A percentile compares a stretch with the other conserved stretches of the same genome.
Evolutionary conservation across 768 basidiomycete species (phyloP).

Genomic region (Rhodosporidiobolus sp.): DNA sequence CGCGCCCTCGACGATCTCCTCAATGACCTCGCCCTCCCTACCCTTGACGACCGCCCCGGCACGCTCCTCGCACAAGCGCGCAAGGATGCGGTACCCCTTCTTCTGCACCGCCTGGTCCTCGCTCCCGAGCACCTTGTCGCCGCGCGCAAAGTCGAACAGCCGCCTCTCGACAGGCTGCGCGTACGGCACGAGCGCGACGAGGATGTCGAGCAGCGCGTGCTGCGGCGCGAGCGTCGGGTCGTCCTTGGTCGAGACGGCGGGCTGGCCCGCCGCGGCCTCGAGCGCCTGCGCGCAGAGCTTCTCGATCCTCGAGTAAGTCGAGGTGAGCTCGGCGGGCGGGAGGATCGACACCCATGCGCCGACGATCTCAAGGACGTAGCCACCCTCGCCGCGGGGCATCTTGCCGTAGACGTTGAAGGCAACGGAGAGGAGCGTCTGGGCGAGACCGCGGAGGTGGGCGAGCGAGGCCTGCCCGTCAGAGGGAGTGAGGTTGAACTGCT

Average conservation of each 20-base stretch:
- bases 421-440: constrained; percentile 89
- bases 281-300: constrained; percentile 68
- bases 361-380: constrained; percentile 82
- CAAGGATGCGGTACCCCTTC: constrained; percentile 83
- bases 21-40: constrained; percentile 60
- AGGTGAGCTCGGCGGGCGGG: constrained; percentile 63
- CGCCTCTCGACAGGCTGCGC: constrained; percentile 7
- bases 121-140: constrained; percentile 65
- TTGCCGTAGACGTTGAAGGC: constrained; percentile 95
- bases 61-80: constrained; percentile 63
- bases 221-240: constrained; percentile 49
- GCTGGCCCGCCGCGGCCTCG: constrained; percentile 35
- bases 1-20: constrained; percentile 63
- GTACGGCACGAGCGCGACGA: constrained; percentile 61
- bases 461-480: constrained; percentile 67
- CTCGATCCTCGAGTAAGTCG: constrained; percentile 74
- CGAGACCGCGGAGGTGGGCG: constrained; percentile 68
- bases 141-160: constrained; percentile 50
- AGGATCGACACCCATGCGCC: constrained; percentile 80
- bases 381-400: constrained; percentile 61
- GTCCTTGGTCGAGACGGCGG: constrained; percentile 42
- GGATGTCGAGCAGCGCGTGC: constrained; percentile 70
- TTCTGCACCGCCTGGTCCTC: constrained; percentile 89
- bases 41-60: constrained; percentile 50
- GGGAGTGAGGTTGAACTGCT: constrained; percentile 57